phyloP scores from a whole-genome alignment of 306 rosid species.

The Adenanthera pavonina region DNA sequence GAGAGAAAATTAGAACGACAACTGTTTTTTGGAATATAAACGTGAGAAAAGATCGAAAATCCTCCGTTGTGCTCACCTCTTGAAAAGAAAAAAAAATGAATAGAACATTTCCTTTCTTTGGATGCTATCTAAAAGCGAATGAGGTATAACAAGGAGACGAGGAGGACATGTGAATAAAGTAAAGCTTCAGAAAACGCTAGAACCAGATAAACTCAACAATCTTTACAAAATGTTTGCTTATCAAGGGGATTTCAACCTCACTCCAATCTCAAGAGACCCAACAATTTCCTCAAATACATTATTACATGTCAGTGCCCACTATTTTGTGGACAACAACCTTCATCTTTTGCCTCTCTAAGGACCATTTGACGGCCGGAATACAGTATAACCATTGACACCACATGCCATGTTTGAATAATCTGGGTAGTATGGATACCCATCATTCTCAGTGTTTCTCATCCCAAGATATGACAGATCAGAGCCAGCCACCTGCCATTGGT shows the following conservation, averaged over 20 bases:
- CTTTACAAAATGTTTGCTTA: constrained; percentile 83
- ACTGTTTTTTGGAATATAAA: neutral
- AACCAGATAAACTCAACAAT: constrained; percentile 56
- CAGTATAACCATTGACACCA: constrained; percentile 74
- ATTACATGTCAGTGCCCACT: constrained; percentile 63
- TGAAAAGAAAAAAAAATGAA: neutral
- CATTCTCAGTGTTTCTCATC: constrained; percentile 61
- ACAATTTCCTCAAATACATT: constrained; percentile 66
- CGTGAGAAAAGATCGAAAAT: neutral
- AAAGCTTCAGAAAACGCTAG: constrained; percentile 45
- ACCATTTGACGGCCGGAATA: constrained; percentile 87
- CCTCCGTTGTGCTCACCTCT: neutral
- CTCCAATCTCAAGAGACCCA: constrained; percentile 73
- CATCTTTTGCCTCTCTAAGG: constrained; percentile 53
- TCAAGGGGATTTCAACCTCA: constrained; percentile 79
- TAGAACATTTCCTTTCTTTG: neutral
- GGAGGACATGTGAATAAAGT: constrained; percentile 17
- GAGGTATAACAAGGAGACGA: neutral
- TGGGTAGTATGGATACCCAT: constrained; percentile 68
- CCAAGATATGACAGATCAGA: constrained; percentile 66
- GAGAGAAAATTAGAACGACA: neutral
- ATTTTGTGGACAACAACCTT: constrained; percentile 37
- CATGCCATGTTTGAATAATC: constrained; percentile 74
- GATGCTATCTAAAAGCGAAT: neutral
- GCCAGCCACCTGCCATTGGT: constrained; percentile 76